Evolutionary conservation across 2,329 filamentous ascomycete genomes (phyloP), one percentile per base, ranked within the genome.

Genomic region (Cladosporium cucumerinum): DNA sequence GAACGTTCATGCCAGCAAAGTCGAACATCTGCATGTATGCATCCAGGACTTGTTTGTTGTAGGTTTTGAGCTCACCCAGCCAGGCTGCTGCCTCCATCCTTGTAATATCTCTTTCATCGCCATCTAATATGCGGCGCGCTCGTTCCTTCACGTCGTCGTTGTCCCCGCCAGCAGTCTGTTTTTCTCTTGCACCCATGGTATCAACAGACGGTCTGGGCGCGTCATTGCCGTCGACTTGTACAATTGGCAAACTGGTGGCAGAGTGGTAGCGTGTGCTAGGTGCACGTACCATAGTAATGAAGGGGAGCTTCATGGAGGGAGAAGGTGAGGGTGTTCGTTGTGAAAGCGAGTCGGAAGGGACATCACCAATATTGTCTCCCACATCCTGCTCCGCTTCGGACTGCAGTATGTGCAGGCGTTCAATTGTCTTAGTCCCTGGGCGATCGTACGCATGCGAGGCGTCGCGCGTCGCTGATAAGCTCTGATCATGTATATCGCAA

Each of bases 21-120:
- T 97, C 89, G 75, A 94, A 97, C 12, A 97, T 81, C 66, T 92
- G 88, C 90, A 99, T 96, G 77, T 97, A 99, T 0, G 94, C 94
- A 69, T 83, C 82, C 57, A 87, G 79, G n/a, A 85, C 80, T 64
- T 79, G 79, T 49, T 79, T 79, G 70, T 85, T 85, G 51, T 83
- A 79, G 8, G 81, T 76, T 16, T 82, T 84, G 28, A 80, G 76
- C 69, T 95, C 92, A 70, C 95, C 95, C 78, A 97, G 88, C 88
- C 92, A 96, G 30, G 92, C 86, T 28, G 93, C 93, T 18, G 93
- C 92, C 74, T 90, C 89, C 34, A 89, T 87, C 73, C 92, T 93
- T 48, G 85, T 84, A 25, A 95, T 88, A 66, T 93, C 90, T 60
- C 92, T 88, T 73, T 97, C 93, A 66, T 89, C 87, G 46, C 93